Base-by-base conservation (phyloP, 1,284 basidiomycete genomes). In the Cronartium ribicola region DNA sequence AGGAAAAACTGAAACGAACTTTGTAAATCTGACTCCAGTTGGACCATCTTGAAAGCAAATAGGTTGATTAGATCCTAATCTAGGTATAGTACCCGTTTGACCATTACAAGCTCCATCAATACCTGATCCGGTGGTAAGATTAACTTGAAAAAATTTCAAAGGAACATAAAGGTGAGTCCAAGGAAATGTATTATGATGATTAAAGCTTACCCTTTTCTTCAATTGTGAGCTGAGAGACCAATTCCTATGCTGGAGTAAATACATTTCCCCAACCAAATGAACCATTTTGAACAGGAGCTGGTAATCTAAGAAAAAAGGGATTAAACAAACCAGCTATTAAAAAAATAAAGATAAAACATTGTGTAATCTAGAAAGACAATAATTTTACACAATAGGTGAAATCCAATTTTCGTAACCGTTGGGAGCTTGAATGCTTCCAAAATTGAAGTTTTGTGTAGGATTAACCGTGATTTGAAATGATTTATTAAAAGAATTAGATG, bases 41-140 rank as follows among this genome's bases (percentile, higher is more conserved):
- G 80, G 80, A 1, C 77, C 76, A 75, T 81, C 80, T 75, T 79
- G 77, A 67, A 81, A 77, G 61, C 80, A 81, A 43, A 81, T 67
- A 51, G 70, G 70, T 5, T 78, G 78, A 5, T 75, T 72, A 73
- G 80, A 79, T 39, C 77, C 77, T 57, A 80, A 76, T 48, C 78
- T 75, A 6, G 77, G 76, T 39, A 80, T 77, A 5, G 66, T 68
- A 41, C 72, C 72, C n/a, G 72, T 74, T 74, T 74, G 59, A 39
- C 72, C 72, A 22, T 62, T 48, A 63, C 72, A 74, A n/a, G 65
- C 37, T 14, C 57, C 59, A 41, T 67, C 63, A 22, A 67, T 55
- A 8, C 72, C 72, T 41, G 66, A 57, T 6, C 72, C 72, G 2
- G 72, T 74, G 13, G 72, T 74, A 29, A 74, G 14, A 46, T 74